Conservation (phyloP, 2,329 filamentous ascomycete species). For the Exophiala oligosperma region DNA sequence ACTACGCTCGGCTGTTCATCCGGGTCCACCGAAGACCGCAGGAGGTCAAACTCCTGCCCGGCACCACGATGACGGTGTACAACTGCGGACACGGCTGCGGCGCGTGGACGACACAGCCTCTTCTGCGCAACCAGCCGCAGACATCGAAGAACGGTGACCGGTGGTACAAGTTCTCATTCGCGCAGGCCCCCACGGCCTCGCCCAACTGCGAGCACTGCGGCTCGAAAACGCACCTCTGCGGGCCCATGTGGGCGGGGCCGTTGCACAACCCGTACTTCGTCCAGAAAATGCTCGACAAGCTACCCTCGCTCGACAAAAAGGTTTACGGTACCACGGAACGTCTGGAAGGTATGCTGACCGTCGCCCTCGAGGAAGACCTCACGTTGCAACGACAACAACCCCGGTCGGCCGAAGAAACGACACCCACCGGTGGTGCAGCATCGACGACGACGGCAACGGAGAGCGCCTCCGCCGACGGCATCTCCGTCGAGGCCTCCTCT, state of each 20-base stretch:
- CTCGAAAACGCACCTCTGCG: constrained; percentile 80
- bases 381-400: constrained; percentile 24
- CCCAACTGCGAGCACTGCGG: constrained; percentile 79
- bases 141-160: constrained; percentile 69
- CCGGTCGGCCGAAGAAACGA: constrained; percentile 11
- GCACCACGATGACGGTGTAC: constrained; percentile 91
- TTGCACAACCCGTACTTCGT: constrained; percentile 85
- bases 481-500: background rate
- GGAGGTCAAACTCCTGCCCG: constrained; percentile 85
- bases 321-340: constrained; percentile 78
- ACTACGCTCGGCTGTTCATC: constrained; percentile 88
- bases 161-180: constrained; percentile 77
- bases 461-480: background rate
- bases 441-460: constrained; percentile 36
- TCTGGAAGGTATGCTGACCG: constrained; percentile 88
- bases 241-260: constrained; percentile 92
- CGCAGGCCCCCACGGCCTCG: constrained; percentile 67
- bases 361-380: constrained; percentile 74
- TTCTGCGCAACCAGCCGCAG: constrained; percentile 68
- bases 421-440: constrained; percentile 9
- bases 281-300: constrained; percentile 69
- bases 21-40: constrained; percentile 75
- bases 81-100: constrained; percentile 89
- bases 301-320: constrained; percentile 65
- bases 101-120: constrained; percentile 80